Base-by-base conservation (phyloP, 257 asterid species). In the Verbascum thapsus region DNA sequence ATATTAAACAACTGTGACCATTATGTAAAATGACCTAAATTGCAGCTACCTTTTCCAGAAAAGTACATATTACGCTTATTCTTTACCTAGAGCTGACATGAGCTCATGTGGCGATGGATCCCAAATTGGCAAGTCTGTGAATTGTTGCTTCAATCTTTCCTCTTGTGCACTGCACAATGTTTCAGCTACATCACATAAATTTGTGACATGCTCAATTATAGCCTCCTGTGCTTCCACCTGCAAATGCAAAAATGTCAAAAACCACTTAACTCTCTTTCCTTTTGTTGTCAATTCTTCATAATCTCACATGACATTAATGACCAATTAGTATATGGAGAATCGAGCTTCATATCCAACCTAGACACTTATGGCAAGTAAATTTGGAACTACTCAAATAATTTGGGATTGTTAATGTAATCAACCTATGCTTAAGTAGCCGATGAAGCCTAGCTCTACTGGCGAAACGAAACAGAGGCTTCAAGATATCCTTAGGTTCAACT, bases 181-280 rank as follows among this genome's bases (percentile, higher is more conserved):
- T 52, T 81, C 92, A 6, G 86, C 90, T 35, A 78, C 42, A 54
- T 83, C 92, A 43, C 95, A 87, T 35, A 85, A 67, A 23, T 75
- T 77, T 4, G 88, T 67, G 20, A 74, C 58, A 26, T 74, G 70
- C 47, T 59, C 52, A 35, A 90, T 80, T 45, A 81, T 57, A 0
- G 74, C 86, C 61, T 80, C 95, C 64, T 90, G 90, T 3, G 77
- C 83, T 72, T 90, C 92, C 37, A 77, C 83, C 97, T 90, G 43
- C 53, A 41, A 53, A 56, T 63, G 23, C 56, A 47, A 66, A 42
- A 12, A 17, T 43, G 10, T 63, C 3, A 37, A 41, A 26, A 44
- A 34, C 7, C 20, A 61, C 37, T 35, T 49, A 7, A 0, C 22
- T 15, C 15, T 7, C 6, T 39, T 35, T 45, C 20, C 18, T 20